Base-by-base conservation (phyloP, 306 rosid genomes). In the Lablab purpureus region DNA sequence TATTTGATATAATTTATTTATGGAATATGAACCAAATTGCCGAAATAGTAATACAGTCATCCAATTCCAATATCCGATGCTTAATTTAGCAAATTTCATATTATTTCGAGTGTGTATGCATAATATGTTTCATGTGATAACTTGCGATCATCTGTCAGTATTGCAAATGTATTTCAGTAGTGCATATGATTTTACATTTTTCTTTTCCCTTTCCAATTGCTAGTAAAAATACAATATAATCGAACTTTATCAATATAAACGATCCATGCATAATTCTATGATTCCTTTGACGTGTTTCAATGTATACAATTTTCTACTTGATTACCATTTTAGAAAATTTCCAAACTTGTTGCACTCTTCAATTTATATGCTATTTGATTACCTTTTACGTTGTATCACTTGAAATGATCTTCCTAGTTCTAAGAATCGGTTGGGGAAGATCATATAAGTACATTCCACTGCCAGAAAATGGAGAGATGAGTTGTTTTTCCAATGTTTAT, bases 371-470 rank as follows among this genome's bases (percentile, higher is more conserved):
- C n/a, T 49, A 32, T 64, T 65, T 45, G 22, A 28, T 6, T 25
- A 4, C 8, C 10, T 10, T n/a, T 30, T 9, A 47, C 4, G 63
- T 45, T 47, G 62, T 45, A 10, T 22, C 45, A 51, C 50, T 9
- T 75, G 55, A 72, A 28, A 41, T 7, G 25, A 7, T 52, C 18
- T 60, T 43, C 81, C 67, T 62, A 25, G 75, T 78, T 64, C 80
- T 56, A 5, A 22, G 34, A 64, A 56, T 18, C 71, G 3, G 17
- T 40, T 69, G 60, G 67, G 21, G 45, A 40, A 62, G 43, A 17
- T 7, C 23, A 30, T 62, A 3, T 6, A 30, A 62, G 68, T 62
- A 32, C 68, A 64, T 41, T 66, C 36, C 34, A 41, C 52, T 13
- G 13, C 36, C 13, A 3, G 50, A 64, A 49, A 36, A 22, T 37